Evolutionary conservation across 1,284 basidiomycete genomes (phyloP).

Genomic region (Cryptococcus jaspeensis): DNA sequence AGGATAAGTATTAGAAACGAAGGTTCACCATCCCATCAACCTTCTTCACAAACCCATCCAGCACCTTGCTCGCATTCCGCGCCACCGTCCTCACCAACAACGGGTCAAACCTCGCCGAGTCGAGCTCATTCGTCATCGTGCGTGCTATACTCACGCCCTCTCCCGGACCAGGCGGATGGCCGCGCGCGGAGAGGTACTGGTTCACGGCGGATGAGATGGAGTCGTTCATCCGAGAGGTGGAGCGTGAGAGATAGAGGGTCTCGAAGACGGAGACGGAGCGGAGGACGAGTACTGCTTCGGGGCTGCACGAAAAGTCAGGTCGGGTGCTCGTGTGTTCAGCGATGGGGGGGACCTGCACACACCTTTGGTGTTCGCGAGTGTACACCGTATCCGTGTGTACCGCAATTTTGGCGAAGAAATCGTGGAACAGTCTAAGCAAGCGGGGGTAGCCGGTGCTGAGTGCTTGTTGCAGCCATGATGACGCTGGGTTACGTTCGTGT

Average conservation of each 20-base stretch:
- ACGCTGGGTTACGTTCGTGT: constrained; percentile 17
- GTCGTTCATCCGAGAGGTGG: constrained; percentile 75
- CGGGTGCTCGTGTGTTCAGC: background rate
- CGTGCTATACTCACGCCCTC: constrained; percentile 77
- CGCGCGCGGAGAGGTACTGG: constrained; percentile 56
- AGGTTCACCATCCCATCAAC: constrained; percentile 68
- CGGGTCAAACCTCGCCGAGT: constrained; percentile 90
- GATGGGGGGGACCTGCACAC: constrained; percentile 15
- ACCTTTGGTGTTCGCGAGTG: constrained; percentile 78
- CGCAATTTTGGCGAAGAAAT: constrained; percentile 91
- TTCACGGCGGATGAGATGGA: constrained; percentile 68
- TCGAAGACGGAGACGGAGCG: constrained; percentile 80
- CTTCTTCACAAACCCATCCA: constrained; percentile 65
- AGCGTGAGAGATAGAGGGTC: constrained; percentile 77
- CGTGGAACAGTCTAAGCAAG: constrained; percentile 84
- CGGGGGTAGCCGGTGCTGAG: constrained; percentile 80
- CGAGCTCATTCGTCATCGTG: constrained; percentile 81
- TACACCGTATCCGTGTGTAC: constrained; percentile 93
- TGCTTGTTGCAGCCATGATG: constrained; percentile 75
- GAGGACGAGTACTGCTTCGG: constrained; percentile 84
- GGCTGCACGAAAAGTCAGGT: constrained; percentile 55
- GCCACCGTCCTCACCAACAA: constrained; percentile 75
- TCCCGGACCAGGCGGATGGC: constrained; percentile 66
- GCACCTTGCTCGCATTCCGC: constrained; percentile 63
- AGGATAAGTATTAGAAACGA: constrained; percentile 31